Conservation (phyloP, 345 rosid genomes). For the Euphorbia lathyris region DNA sequence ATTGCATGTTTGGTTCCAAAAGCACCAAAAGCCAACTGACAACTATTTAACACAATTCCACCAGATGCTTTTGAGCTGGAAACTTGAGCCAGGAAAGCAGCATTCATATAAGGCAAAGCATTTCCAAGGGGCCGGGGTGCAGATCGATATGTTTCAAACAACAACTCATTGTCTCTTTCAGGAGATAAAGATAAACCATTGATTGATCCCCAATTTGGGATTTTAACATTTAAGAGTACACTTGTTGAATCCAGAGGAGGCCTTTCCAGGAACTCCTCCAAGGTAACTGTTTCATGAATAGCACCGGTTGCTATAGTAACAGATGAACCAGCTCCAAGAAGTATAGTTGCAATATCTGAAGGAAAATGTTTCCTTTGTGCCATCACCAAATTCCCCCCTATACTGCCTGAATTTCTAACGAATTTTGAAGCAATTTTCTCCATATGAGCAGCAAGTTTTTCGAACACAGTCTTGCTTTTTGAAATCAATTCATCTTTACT, state of each 20-base stretch:
- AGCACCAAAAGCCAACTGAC: slow-evolving; percentile 75
- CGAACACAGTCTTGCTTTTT: slow-evolving; percentile 34
- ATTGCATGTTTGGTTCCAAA: slow-evolving; percentile 70
- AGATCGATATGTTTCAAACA: slow-evolving; percentile 79
- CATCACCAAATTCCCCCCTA: slow-evolving; percentile 87
- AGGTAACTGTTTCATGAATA: slow-evolving; percentile 32
- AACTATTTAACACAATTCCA: slow-evolving; percentile 40
- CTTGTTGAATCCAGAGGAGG: slow-evolving; percentile 48
- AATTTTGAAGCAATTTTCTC: slow-evolving; percentile 62
- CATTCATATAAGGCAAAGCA: slow-evolving; percentile 72
- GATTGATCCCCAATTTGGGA: slow-evolving; percentile 37
- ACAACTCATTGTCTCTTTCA: slow-evolving; percentile 26
- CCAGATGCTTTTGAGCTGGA: slow-evolving; percentile 34
- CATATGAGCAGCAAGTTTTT: slow-evolving; percentile 61
- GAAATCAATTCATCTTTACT: slow-evolving; percentile 11
- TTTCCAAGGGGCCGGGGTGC: slow-evolving; percentile 78
- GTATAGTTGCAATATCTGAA: slow-evolving; percentile 72
- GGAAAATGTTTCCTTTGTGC: slow-evolving; percentile 74
- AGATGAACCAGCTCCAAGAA: slow-evolving; percentile 61
- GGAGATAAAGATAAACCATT: slow-evolving; percentile 23
- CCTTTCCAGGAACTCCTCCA: slow-evolving; percentile 59
- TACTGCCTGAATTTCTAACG: slow-evolving; percentile 62
- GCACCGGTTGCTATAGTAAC: slow-evolving; percentile 38
- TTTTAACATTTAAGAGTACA: slow-evolving; percentile 53
- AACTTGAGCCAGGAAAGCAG: slow-evolving; percentile 72